Percentiles rank a stretch among this genome's conserved stretches.
Evolutionary conservation across 768 basidiomycete species (phyloP).

Genomic region (Hygrophorus russula): DNA sequence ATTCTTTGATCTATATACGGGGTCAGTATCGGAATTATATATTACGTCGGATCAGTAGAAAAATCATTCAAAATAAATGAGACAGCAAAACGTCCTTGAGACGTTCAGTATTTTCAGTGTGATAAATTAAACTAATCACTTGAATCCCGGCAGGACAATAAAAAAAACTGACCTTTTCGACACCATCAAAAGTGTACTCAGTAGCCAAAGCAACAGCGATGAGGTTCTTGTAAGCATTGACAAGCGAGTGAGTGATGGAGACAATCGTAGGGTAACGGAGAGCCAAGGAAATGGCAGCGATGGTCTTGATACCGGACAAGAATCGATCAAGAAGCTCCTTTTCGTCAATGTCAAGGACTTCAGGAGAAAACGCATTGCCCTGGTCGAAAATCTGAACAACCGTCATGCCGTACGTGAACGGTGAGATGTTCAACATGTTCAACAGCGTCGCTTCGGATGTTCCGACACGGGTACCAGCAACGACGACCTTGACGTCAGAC

Average conservation of each 20-base stretch:
- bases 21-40: conserved; percentile 8
- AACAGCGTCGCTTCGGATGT: conserved; percentile 94
- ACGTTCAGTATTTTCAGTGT: conserved; percentile 87
- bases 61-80: conserved; percentile 15
- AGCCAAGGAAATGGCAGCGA: conserved; percentile 93
- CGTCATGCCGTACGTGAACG: conserved; percentile 99
- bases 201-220: conserved; percentile 81
- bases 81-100: conserved; percentile 30
- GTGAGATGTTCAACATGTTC: conserved; percentile 99
- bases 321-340: conserved; percentile 85
- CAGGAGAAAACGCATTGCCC: conserved; percentile 84
- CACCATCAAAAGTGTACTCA: conserved; percentile 89
- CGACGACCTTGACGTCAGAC: conserved; percentile 90
- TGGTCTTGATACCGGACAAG: conserved; percentile 86
- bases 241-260: conserved; percentile 87
- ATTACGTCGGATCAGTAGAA: conserved; percentile 1
- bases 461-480: conserved; percentile 88
- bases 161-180: conserved; percentile 65
- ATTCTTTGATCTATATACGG: conserved; percentile 71
- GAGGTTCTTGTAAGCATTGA: conserved; percentile 99
- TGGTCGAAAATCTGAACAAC: conserved; percentile 94
- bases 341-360: conserved; percentile 90
- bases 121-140: conserved; percentile 24
- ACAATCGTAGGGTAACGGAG: conserved; percentile 94
- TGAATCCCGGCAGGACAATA: conserved; percentile 10